A percentile compares a stretch with the other conserved stretches of the same genome.
Evolutionary conservation across 495 filamentous ascomycete species (phyloP).

Genomic region (Viridothelium virens): DNA sequence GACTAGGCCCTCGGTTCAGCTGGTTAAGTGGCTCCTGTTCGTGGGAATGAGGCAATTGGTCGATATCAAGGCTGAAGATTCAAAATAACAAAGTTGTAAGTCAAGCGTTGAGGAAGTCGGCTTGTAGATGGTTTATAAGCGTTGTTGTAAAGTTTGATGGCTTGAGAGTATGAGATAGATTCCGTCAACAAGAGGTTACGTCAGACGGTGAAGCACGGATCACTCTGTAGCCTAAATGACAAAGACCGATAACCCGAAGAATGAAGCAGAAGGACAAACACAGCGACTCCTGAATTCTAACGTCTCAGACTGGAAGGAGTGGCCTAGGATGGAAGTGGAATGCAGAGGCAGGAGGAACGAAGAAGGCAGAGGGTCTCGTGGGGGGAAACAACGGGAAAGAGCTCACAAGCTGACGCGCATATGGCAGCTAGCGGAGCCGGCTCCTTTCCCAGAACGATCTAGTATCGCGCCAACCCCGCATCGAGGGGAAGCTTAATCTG

Average conservation of each 20-base stretch:
- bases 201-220: not conserved
- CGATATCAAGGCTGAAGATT: no score
- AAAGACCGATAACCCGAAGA: not conserved
- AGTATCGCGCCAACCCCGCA: constrained; percentile 3
- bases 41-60: no score
- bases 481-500: constrained; percentile 10
- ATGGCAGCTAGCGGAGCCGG: not conserved
- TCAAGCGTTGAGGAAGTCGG: no score
- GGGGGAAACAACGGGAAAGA: no score
- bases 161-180: not conserved
- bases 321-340: not conserved
- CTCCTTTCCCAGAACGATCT: not conserved
- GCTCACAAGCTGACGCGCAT: no score
- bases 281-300: no score
- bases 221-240: not conserved
- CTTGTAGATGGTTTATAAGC: not conserved
- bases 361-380: not conserved
- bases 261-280: not conserved
- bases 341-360: not conserved
- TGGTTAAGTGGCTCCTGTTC: no score
- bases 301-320: no score
- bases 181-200: not conserved
- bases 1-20: not conserved
- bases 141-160: not conserved
- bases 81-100: no score